Evolutionary conservation across 1,139 yeast species (phyloP), one percentile per base, ranked within the genome.

Genomic region (Scheffersomyces cryptocercus): DNA sequence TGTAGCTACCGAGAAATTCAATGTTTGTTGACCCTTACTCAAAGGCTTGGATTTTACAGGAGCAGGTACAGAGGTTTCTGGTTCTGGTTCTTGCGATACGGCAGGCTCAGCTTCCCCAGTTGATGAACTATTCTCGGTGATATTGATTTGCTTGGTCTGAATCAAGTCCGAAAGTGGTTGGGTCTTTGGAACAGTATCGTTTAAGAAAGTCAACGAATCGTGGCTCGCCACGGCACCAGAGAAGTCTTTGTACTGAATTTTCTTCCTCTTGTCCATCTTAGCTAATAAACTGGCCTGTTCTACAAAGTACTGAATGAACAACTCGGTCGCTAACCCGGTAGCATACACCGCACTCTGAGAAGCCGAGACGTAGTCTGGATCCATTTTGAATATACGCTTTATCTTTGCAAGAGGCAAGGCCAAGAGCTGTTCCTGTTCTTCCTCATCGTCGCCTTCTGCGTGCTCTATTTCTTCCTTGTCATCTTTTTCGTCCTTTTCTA

Each of bases 301-400:
- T 0, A 90, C 79, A 43, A 91, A 71, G 54, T 86, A 81, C 62
- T 86, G 88, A 12, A 90, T 78, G 62, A 91, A 91, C 40, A 88
- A 67, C 57, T 91, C 97, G 0, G 97, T 85, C 5, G 97, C 96
- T 38, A 88, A 79, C 0, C 95, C 95, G 3, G 93, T 77, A 11
- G 96, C 84, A 55, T 85, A 87, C 11, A 87, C 88, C 0, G 96
- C 95, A 32, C 85, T 73, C 45, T 83, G 87, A 1, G 96, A 82
- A 3, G 93, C 84, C 2, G 88, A 79, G 5, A 77, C 67, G 54
- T 87, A 87, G 36, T 88, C 96, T 4, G 91, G 89, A 59, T 93
- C 98, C 63, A 85, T 79, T 57, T 88, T 89, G 59, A 93, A 83
- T 43, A 91, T 86, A 56, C 85, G 78, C 61, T 88, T 90, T 51